These are phyloP conservation scores for Camelina hispida DNA, from an alignment of 345 rosid genomes.

Conservation along the genomic window DNA sequence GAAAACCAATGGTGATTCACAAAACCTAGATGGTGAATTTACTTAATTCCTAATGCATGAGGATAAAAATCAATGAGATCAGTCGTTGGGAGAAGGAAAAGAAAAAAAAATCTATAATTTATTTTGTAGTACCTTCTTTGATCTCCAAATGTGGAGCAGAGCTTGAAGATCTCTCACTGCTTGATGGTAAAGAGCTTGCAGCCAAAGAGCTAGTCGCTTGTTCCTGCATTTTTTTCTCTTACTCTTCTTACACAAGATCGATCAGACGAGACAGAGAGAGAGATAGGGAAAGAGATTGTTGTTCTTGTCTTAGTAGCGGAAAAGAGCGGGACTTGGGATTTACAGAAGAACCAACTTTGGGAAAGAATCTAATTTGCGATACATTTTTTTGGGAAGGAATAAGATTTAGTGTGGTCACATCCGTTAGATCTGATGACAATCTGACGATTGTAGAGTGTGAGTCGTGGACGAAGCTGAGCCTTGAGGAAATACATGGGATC, in stretches of 20 bases:
- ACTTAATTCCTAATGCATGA: conserved; percentile 21
- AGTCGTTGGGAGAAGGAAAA: not conserved
- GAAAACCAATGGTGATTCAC: conserved; percentile 10
- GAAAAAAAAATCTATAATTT: no score
- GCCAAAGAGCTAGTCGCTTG: conserved; percentile 81
- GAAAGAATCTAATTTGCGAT: conserved; percentile 28
- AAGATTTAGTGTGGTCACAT: conserved; percentile 2
- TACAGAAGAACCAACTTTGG: conserved; percentile 33
- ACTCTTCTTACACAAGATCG: conserved; percentile 4
- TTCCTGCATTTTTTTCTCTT: conserved; percentile 73
- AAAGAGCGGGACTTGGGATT: conserved; percentile 67
- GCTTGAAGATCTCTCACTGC: conserved; percentile 99
- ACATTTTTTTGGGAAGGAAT: conserved; percentile 30
- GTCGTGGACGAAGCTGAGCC: conserved; percentile 64
- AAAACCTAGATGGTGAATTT: not conserved
- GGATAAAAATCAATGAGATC: conserved; percentile 20
- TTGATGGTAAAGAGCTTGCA: conserved; percentile 84
- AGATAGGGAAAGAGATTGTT: not conserved
- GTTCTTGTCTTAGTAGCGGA: conserved; percentile 15
- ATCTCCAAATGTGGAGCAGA: conserved; percentile 80
- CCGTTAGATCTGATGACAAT: conserved; percentile 50
- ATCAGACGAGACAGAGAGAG: not conserved
- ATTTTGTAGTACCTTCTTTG: conserved; percentile 84
- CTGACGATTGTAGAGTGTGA: conserved; percentile 28
- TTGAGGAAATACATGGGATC: conserved; percentile 45